phyloP scores from a whole-genome alignment of 83 land plant species.

The Isoetes engelmannii region DNA sequence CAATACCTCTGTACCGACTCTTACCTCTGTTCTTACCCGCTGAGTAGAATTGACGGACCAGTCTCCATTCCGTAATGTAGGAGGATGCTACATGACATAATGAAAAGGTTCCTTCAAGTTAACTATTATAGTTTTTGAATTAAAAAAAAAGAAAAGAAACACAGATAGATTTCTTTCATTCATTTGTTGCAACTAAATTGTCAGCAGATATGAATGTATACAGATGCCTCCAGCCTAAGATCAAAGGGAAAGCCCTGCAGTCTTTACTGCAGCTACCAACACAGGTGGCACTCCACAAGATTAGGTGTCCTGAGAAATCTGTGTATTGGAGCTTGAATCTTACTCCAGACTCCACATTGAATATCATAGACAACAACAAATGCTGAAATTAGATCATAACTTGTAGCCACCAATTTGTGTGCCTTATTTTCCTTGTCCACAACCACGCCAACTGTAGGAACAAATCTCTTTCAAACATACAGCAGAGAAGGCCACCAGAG shows the following conservation, averaged over 20 bases:
- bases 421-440: slow-evolving; percentile 26
- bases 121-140: no score
- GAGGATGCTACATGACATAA: no score
- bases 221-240: slow-evolving; percentile 65
- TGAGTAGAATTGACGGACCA: no score
- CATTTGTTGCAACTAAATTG: no score
- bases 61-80: no score
- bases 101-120: no score
- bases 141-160: no score
- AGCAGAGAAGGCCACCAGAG: slow-evolving; percentile 61
- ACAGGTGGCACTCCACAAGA: slow-evolving; percentile 57
- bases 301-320: slow-evolving; percentile 73
- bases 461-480: slow-evolving; percentile 54
- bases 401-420: slow-evolving; percentile 52
- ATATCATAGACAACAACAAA: slow-evolving; percentile 78
- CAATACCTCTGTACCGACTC: no score
- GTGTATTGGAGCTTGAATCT: slow-evolving; percentile 84
- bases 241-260: slow-evolving; percentile 57
- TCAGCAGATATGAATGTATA: not conserved
- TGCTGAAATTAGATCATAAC: slow-evolving; percentile 73
- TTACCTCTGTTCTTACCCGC: no score
- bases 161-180: no score
- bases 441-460: slow-evolving; percentile 60
- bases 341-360: slow-evolving; percentile 45
- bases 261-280: slow-evolving; percentile 60